A percentile compares a stretch with the other conserved stretches of the same genome.
Evolutionary conservation across 345 rosid species (phyloP).

Genomic region (Eucalyptus caleyi): DNA sequence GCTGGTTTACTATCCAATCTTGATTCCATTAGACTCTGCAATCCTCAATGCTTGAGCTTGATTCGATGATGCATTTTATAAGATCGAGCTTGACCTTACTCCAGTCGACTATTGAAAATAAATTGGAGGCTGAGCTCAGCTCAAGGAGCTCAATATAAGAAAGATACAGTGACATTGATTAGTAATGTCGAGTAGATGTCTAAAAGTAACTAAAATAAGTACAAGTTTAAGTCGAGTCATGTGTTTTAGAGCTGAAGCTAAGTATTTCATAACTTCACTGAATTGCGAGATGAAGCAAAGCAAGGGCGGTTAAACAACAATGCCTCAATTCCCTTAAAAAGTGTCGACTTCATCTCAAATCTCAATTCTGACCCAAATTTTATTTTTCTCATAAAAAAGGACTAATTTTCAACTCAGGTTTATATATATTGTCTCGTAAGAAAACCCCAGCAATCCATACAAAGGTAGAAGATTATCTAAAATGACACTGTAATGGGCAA

Average conservation of each 20-base stretch:
- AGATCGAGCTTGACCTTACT: neutral
- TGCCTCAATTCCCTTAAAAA: neutral
- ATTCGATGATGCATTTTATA: neutral
- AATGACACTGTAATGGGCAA: neutral
- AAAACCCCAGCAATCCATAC: neutral
- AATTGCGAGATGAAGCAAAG: neutral
- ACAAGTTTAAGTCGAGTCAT: neutral
- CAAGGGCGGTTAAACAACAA: neutral
- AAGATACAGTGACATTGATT: neutral
- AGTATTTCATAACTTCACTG: neutral
- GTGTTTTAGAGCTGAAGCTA: neutral
- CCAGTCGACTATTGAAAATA: neutral
- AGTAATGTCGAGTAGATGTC: neutral
- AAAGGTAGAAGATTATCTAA: neutral
- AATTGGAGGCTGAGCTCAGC: neutral
- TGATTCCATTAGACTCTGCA: neutral
- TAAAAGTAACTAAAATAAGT: neutral
- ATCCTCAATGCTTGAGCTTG: neutral
- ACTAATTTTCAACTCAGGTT: neutral
- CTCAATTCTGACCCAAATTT: neutral
- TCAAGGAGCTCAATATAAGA: neutral
- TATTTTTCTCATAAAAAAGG: neutral
- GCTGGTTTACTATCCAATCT: too few species aligned
- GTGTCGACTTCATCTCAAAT: neutral
- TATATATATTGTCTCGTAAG: too few species aligned